These are phyloP conservation scores for Cytidiella melzeri DNA, from an alignment of 768 basidiomycete genomes.

Conservation along the genomic window DNA sequence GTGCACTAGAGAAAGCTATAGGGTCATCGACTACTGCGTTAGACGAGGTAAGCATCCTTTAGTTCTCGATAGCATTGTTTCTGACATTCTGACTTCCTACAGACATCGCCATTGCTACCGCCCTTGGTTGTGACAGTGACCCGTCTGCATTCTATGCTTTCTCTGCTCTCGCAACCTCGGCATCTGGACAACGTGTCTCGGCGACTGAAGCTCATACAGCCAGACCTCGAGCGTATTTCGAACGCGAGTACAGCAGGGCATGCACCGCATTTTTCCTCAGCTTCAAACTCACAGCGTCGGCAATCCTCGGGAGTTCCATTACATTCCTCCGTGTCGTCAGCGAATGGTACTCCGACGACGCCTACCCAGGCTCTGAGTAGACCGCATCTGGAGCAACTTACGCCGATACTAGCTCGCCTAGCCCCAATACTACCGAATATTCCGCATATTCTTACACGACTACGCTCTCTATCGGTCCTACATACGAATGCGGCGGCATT, in stretches of 20 bases:
- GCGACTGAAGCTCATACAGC: constrained; percentile 84
- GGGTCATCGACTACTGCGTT: constrained; percentile 75
- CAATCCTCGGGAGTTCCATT: constrained; percentile 15
- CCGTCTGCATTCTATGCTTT: constrained; percentile 79
- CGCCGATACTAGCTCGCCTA: constrained; percentile 65
- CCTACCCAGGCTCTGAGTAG: constrained; percentile 16
- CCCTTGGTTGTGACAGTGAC: constrained; percentile 79
- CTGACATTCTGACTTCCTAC: constrained; percentile 4
- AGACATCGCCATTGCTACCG: constrained; percentile 70
- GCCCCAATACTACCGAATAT: constrained; percentile 73
- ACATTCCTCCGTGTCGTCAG: constrained; percentile 7
- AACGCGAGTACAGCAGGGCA: constrained; percentile 18
- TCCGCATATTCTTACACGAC: constrained; percentile 83
- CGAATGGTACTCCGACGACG: constrained; percentile 2
- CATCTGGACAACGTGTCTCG: constrained; percentile 95
- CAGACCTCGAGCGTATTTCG: constrained; percentile 85
- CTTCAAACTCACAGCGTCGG: constrained; percentile 36
- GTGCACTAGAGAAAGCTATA: constrained; percentile 74
- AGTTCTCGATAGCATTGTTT: constrained; percentile 2
- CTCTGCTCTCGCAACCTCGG: constrained; percentile 87
- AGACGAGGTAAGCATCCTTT: constrained; percentile 91
- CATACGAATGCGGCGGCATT: constrained; percentile 82
- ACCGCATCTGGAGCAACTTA: constrained; percentile 49
- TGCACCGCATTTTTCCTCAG: constrained; percentile 36
- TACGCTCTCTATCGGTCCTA: constrained; percentile 76